Conservation (phyloP, 2,329 filamentous ascomycete genomes). For the Calonectria henricotiae region DNA sequence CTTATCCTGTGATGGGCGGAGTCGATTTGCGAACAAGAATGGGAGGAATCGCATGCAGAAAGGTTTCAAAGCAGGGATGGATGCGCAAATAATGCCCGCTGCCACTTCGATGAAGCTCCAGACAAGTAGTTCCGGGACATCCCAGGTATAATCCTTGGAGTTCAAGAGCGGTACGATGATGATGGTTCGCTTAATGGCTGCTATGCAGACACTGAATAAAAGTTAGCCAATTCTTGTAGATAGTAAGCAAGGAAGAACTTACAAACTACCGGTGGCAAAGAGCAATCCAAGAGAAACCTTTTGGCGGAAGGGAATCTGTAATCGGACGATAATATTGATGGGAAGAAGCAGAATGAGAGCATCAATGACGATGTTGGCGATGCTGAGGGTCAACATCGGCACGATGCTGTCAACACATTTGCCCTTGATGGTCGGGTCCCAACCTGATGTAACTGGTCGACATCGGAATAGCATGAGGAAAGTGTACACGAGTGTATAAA, state of each 20-base stretch:
- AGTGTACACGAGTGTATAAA: conserved; percentile 62
- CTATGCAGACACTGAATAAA: conserved; percentile 48
- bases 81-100: conserved; percentile 67
- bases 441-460: conserved; percentile 60
- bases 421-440: conserved; percentile 59
- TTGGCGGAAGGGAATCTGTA: conserved; percentile 66
- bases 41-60: conserved; percentile 60
- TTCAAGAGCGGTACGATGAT: conserved; percentile 50
- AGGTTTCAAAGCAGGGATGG: conserved; percentile 67
- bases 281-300: conserved; percentile 67
- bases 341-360: conserved; percentile 64
- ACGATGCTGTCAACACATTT: conserved; percentile 61
- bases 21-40: conserved; percentile 48
- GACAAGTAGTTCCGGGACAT: conserved; percentile 52
- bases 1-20: conserved; percentile 48
- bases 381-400: conserved; percentile 48
- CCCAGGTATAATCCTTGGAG: conserved; percentile 51
- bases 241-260: conserved; percentile 22
- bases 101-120: conserved; percentile 68
- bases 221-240: not conserved
- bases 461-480: conserved; percentile 62
- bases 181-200: conserved; percentile 52
- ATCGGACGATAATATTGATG: conserved; percentile 61
- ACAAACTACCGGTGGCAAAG: conserved; percentile 59
- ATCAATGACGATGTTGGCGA: conserved; percentile 65